Base-by-base conservation (phyloP, 495 filamentous ascomycete genomes). In the Glonium stellatum region DNA sequence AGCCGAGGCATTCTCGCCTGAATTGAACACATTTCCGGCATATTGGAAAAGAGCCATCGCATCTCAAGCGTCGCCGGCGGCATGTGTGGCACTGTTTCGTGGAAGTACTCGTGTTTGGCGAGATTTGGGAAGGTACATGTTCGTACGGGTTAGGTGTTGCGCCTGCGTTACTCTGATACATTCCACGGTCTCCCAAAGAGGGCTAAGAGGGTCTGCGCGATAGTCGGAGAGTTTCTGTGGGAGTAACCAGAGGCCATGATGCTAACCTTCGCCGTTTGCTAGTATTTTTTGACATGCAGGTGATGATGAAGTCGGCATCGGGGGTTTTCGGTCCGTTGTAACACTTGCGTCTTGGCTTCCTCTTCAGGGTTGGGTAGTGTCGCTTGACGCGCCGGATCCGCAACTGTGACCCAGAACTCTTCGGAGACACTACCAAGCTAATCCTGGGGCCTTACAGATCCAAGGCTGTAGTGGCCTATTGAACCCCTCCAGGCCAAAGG, bases 11-110 rank as follows among this genome's bases (percentile, higher is more conserved):
- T 59, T 72, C 71, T 46, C 67, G 35, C 54, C 67, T 66, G 13
- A 67, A 61, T 31, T 65, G 59, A 22, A 64, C 44, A 57, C 73
- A 75, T 60, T 74, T 75, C 49, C 67, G 70, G 48, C 73, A 75
- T 19, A 59, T 58, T 2, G 72, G 72, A 10, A 75, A 62, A 39
- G 62, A 70, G 35, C 71, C 66, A 54, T 75, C 73, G 57, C 73
- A 75, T 42, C 69, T 70, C 54, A 75, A 72, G 27, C 73, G 66
- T 11, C 70, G 66, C 21, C 71, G 70, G 22, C 72, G 68, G 58
- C 73, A 75, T 42, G 69, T 74, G 61, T 73, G 74, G 57, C 73
- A 75, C 21, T 60, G 54, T 63, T 61, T 60, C 1, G 64, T 55
- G 10, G 64, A 59, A 25, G 54, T 9, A 39, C 15, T 39, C 36